Conservation (phyloP, 176 grass and related monocot species). For the Hordeum marinum region DNA sequence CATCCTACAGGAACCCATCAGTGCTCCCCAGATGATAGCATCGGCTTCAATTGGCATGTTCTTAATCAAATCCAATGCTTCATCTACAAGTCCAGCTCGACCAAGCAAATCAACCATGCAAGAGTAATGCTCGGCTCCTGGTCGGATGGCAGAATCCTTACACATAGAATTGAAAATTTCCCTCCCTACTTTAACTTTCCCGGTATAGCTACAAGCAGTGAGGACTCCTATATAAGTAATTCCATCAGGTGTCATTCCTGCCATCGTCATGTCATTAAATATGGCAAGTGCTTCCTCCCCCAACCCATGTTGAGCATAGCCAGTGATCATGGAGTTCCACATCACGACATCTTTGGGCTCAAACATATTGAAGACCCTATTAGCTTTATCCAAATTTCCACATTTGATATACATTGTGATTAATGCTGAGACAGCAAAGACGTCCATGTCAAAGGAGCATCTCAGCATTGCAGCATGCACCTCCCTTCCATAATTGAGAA, state of each 20-base stretch:
- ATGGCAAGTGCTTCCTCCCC: constrained; percentile 64
- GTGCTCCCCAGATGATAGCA: constrained; percentile 72
- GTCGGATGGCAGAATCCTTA: constrained; percentile 33
- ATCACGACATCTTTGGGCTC: constrained; percentile 66
- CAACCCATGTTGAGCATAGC: constrained; percentile 68
- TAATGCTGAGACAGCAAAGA: constrained; percentile 62
- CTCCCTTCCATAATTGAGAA: constrained; percentile 68
- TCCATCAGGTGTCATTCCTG: constrained; percentile 46
- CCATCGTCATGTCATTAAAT: constrained; percentile 50
- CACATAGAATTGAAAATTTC: constrained; percentile 58
- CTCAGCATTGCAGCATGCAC: constrained; percentile 53
- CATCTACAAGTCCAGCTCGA: constrained; percentile 48
- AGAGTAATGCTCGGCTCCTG: constrained; percentile 61
- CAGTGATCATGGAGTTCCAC: constrained; percentile 89
- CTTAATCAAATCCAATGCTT: constrained; percentile 64
- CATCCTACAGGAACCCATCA: constrained; percentile 71
- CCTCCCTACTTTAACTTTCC: constrained; percentile 65
- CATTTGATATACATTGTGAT: constrained; percentile 77
- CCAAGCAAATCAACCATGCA: constrained; percentile 83
- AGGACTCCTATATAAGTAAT: constrained; percentile 77
- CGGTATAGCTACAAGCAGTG: constrained; percentile 74
- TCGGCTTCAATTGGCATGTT: constrained; percentile 58
- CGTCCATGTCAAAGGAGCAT: constrained; percentile 41
- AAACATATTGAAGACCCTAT: constrained; percentile 51
- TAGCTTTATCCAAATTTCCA: constrained; percentile 54